Evolutionary conservation across 768 basidiomycete species (phyloP), one percentile per base, ranked within the genome.

Genomic region (Kwoniella newhampshirensis): DNA sequence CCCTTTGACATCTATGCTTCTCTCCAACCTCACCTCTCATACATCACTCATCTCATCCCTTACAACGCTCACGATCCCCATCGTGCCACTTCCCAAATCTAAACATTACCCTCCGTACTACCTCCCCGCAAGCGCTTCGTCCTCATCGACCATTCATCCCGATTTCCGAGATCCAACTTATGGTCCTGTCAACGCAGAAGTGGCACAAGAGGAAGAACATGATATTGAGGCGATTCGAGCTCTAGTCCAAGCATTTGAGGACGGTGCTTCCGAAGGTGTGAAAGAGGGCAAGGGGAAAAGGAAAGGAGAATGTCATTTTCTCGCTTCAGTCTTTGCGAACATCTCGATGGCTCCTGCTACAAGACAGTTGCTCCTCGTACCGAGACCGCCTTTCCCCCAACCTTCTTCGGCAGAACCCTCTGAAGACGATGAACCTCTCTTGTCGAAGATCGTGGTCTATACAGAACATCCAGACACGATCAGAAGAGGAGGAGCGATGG

Each of bases 281-380:
- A 79, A 79, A 15, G 75, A 76, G 17, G 81, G 84, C 23, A 23
- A 81, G 82, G 65, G 80, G 81, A 74, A 75, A 49, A 51, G 78
- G 42, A 92, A 91, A 77, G 90, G 86, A 45, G 81, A 87, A 43
- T 81, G 94, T 17, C 88, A 98, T 77, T 98, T 98, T 77, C 79
- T 98, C 20, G 86, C 93, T 1, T 89, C 87, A 62, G 94, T 97
- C 12, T 96, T 97, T 70, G 91, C 92, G 11, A 98, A 98, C 72
- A 77, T 96, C 53, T 87, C 84, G 49, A 82, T 84, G 63, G 81
- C 85, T 9, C 86, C 86, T 0, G 76, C 81, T 18, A 93, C 92
- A 7, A 82, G 91, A n/a, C 78, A 80, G 27, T 88, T 88, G 70
- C 90, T 97, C 74, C 64, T 91, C 28, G 85, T 86, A 0, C 85